These are phyloP conservation scores for Populus davidiana DNA, from an alignment of 345 rosid genomes.

Conservation along the genomic window DNA sequence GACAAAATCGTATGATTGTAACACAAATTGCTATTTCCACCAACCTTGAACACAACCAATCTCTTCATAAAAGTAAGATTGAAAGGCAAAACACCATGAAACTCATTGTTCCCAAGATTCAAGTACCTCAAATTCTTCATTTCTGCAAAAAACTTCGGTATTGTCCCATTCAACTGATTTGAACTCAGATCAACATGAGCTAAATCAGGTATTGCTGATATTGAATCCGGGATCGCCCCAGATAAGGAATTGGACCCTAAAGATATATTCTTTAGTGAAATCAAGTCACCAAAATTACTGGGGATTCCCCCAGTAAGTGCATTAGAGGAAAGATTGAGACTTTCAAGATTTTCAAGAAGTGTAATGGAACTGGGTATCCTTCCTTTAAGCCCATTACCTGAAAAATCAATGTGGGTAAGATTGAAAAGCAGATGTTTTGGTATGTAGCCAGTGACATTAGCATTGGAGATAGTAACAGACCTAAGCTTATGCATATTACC, in stretches of 20 bases:
- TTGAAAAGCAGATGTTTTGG: slow-evolving; percentile 50
- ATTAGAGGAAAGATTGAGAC: slow-evolving; percentile 61
- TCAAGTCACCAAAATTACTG: slow-evolving; percentile 56
- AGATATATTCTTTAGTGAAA: slow-evolving; percentile 61
- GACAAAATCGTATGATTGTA: slow-evolving; percentile 69
- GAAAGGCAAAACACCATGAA: slow-evolving; percentile 86
- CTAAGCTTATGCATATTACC: slow-evolving; percentile 59
- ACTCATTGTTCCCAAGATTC: slow-evolving; percentile 65
- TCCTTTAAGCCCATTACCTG: slow-evolving; percentile 66
- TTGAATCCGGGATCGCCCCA: slow-evolving; percentile 74
- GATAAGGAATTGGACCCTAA: slow-evolving; percentile 73
- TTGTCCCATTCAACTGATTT: slow-evolving; percentile 82
- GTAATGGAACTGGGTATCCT: slow-evolving; percentile 66
- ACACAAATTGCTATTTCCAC: slow-evolving; percentile 77
- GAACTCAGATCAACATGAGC: slow-evolving; percentile 79
- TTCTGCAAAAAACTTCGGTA: slow-evolving; percentile 65
- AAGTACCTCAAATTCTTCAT: slow-evolving; percentile 64
- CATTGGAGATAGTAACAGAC: slow-evolving; percentile 60
- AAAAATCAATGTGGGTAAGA: slow-evolving; percentile 75
- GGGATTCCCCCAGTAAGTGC: slow-evolving; percentile 69
- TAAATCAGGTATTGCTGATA: slow-evolving; percentile 68
- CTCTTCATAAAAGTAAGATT: slow-evolving; percentile 62
- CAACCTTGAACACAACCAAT: slow-evolving; percentile 60
- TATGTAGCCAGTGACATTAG: slow-evolving; percentile 61
- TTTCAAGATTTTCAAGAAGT: slow-evolving; percentile 57